Conservation (phyloP, 495 filamentous ascomycete genomes). For the Thozetella sp. region DNA sequence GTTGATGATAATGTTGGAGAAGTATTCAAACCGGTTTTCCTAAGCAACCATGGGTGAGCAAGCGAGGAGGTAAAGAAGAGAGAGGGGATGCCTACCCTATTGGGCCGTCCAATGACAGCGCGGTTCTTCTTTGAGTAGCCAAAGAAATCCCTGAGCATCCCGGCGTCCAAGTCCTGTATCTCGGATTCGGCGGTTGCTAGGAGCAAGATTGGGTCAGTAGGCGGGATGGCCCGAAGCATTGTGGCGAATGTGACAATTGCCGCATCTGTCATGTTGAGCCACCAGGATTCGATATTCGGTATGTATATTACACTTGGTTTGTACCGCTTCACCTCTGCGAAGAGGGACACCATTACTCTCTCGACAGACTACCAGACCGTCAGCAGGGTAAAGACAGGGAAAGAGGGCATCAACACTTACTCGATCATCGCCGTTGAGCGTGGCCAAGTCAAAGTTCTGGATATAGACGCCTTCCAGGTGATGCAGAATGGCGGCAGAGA, state of each 20-base stretch:
- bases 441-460: conserved; percentile 91
- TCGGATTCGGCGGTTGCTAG: conserved; percentile 76
- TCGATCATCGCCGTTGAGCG: conserved; percentile 64
- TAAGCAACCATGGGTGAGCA: conserved; percentile 15
- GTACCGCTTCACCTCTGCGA: conserved; percentile 88
- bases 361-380: conserved; percentile 63
- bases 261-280: conserved; percentile 61
- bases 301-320: conserved; percentile 97
- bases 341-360: conserved; percentile 84
- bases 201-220: conserved; percentile 86
- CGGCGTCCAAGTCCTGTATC: conserved; percentile 47
- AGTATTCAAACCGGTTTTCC: conserved; percentile 73
- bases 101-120: conserved; percentile 66
- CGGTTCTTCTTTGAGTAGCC: conserved; percentile 79
- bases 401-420: conserved; percentile 48
- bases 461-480: conserved; percentile 93
- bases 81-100: conserved; percentile 41
- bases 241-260: conserved; percentile 75
- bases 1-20: conserved; percentile 69
- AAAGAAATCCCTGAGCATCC: conserved; percentile 77
- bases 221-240: conserved; percentile 74
- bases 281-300: conserved; percentile 88
- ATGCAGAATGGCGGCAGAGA: conserved; percentile 83
- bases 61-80: neutral
- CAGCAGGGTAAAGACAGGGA: conserved; percentile 14